These are phyloP conservation scores for Penicillium janthinellum DNA, from an alignment of 2,329 filamentous ascomycete species.

Conservation along the genomic window DNA sequence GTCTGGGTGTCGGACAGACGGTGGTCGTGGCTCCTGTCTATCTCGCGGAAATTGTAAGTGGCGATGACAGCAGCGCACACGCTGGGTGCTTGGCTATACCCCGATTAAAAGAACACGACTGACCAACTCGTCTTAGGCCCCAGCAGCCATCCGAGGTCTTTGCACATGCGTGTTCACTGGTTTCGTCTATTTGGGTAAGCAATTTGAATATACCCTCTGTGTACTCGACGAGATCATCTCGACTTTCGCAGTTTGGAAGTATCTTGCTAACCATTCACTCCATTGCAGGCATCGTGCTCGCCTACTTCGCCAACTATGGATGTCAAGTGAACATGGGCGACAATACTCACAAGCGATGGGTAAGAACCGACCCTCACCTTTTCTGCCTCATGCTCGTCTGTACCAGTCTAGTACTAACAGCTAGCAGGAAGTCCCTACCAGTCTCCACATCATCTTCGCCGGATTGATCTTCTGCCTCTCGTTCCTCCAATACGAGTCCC, in stretches of 20 bases:
- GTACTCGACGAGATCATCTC: background rate
- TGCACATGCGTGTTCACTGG: constrained; percentile 72
- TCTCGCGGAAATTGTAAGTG: constrained; percentile 64
- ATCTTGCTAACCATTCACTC: background rate
- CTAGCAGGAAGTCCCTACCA: constrained; percentile 61
- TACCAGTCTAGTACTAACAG: constrained; percentile 4
- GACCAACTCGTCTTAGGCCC: constrained; percentile 42
- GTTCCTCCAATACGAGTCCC: constrained; percentile 70
- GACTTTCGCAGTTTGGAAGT: background rate
- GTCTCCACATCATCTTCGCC: constrained; percentile 76
- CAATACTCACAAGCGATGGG: constrained; percentile 52
- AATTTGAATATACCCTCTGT: background rate
- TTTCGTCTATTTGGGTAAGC: constrained; percentile 61
- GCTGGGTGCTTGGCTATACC: background rate
- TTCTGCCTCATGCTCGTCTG: constrained; percentile 24
- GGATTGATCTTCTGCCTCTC: constrained; percentile 70
- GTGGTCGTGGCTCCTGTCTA: constrained; percentile 63
- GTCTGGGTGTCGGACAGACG: constrained; percentile 47
- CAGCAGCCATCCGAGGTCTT: constrained; percentile 69
- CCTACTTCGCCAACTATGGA: constrained; percentile 75
- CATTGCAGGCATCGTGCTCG: constrained; percentile 67
- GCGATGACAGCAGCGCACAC: background rate
- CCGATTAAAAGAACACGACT: background rate
- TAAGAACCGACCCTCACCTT: constrained; percentile 27
- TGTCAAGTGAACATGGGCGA: constrained; percentile 54